Conservation (phyloP, 176 grass and related monocot genomes). For the Saccharum spontaneum region DNA sequence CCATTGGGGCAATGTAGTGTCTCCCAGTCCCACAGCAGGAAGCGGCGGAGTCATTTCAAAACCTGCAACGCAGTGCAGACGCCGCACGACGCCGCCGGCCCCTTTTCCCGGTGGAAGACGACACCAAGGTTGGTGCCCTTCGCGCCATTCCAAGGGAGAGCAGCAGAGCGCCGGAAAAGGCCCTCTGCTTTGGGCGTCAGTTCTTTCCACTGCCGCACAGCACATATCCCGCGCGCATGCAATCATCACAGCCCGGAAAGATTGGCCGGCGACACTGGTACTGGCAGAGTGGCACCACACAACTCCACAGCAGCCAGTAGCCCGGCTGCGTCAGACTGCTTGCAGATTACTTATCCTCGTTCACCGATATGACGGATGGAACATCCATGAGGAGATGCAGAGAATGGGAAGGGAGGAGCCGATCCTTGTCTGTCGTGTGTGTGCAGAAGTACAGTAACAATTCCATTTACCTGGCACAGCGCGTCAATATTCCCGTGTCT, state of each 20-base stretch:
- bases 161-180: background rate
- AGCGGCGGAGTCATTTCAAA: background rate
- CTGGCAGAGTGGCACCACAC: no score
- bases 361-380: background rate
- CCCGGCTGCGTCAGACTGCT: background rate
- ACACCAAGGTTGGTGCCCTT: background rate
- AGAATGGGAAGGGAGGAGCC: background rate
- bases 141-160: slow-evolving; percentile 11
- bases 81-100: background rate
- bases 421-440: background rate
- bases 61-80: background rate
- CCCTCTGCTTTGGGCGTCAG: background rate
- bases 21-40: background rate
- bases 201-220: background rate
- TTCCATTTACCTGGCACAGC: background rate
- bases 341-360: background rate
- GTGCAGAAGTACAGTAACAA: background rate
- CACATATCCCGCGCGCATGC: background rate
- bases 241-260: slow-evolving; percentile 30
- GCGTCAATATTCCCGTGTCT: background rate
- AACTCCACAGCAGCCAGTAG: no score
- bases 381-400: background rate
- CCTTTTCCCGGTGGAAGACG: background rate
- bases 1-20: background rate
- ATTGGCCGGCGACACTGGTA: background rate